Evolutionary conservation across 2,329 filamentous ascomycete genomes (phyloP).

Genomic region (Exserohilum turcica): DNA sequence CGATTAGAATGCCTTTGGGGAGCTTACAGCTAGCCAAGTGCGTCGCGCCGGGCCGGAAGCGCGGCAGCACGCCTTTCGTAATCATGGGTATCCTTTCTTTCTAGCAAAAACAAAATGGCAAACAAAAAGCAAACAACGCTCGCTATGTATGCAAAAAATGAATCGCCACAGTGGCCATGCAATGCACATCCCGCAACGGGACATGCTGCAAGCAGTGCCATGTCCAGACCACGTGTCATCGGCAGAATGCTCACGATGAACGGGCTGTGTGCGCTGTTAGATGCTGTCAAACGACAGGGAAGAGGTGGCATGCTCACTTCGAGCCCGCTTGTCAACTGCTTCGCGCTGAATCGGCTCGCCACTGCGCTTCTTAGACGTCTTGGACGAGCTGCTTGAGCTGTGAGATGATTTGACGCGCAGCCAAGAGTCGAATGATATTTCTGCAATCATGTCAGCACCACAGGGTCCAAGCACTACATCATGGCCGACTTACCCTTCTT

Average conservation of each 20-base stretch:
- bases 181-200: too few species aligned
- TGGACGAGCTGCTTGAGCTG: constrained; percentile 44
- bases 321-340: constrained; percentile 37
- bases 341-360: constrained; percentile 38
- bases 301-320: constrained; percentile 38
- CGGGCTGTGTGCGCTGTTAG: constrained; percentile 30
- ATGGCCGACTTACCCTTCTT: constrained; percentile 59
- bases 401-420: constrained; percentile 63
- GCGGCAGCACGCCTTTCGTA: constrained; percentile 5
- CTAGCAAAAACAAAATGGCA: constrained; percentile 2
- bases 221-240: neutral
- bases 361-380: constrained; percentile 45
- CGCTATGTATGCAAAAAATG: constrained; percentile 18
- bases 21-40: neutral
- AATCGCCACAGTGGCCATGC: constrained; percentile 4
- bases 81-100: constrained; percentile 23
- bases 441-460: constrained; percentile 16
- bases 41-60: neutral
- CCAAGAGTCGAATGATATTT: constrained; percentile 67
- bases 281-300: constrained; percentile 34
- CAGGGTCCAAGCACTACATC: too few species aligned
- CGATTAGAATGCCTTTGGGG: neutral
- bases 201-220: too few species aligned
- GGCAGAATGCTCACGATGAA: constrained; percentile 16
- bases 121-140: constrained; percentile 13